Evolutionary conservation across 1,139 yeast species (phyloP).

Genomic region (Suhomyces bokatorum): DNA sequence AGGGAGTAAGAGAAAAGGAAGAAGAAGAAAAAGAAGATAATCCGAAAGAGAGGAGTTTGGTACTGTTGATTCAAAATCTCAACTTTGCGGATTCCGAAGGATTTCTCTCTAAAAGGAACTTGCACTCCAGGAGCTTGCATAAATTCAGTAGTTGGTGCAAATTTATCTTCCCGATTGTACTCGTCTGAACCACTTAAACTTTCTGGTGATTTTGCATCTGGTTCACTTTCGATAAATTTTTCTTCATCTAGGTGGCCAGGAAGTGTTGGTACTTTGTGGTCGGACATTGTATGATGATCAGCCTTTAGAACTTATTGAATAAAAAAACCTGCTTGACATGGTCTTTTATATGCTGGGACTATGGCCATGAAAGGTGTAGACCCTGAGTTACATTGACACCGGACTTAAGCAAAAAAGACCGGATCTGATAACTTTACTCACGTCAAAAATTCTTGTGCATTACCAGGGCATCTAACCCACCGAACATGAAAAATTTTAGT

Average conservation of each 20-base stretch:
- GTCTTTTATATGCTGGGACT: background rate
- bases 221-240: background rate
- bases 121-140: background rate
- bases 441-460: background rate
- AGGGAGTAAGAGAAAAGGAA: slow-evolving; percentile 65
- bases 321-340: background rate
- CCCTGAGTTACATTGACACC: background rate
- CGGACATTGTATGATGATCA: background rate
- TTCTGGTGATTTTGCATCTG: background rate
- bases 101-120: slow-evolving; percentile 15
- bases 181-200: background rate
- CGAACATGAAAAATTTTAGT: background rate
- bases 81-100: slow-evolving; percentile 40
- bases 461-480: background rate
- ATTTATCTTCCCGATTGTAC: background rate
- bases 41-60: slow-evolving; percentile 22
- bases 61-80: slow-evolving; percentile 43
- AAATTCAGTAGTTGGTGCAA: background rate
- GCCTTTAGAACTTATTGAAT: background rate
- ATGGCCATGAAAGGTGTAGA: background rate
- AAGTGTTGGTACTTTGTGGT: background rate
- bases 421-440: background rate
- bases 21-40: slow-evolving; percentile 47
- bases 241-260: background rate
- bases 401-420: background rate